Percentiles rank a stretch among this genome's conserved stretches.
phyloP scores from a whole-genome alignment of 768 basidiomycete genomes.

The Macrolepiota albuminosa region DNA sequence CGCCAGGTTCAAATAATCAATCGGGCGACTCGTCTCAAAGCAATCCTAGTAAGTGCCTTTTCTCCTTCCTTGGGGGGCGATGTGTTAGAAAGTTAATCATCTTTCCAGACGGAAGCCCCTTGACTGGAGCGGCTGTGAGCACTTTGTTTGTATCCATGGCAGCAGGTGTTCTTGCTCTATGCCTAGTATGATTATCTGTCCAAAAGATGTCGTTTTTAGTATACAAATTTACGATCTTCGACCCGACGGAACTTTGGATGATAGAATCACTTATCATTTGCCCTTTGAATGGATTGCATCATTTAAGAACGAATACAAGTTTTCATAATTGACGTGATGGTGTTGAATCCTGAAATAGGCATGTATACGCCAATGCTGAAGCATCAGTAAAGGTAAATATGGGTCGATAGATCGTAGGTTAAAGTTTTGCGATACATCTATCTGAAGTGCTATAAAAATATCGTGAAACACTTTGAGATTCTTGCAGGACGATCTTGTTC shows the following conservation, averaged over 20 bases:
- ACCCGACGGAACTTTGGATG: not conserved
- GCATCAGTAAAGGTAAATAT: not conserved
- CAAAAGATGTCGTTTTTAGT: not conserved
- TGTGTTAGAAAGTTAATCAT: not conserved
- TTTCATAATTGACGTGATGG: not conserved
- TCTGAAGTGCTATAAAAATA: not conserved
- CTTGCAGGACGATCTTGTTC: not conserved
- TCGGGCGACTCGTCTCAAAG: not conserved
- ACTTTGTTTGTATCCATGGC: constrained; percentile 1
- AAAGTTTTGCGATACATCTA: not conserved
- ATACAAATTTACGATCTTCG: not conserved
- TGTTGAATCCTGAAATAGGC: too few relatives aligned
- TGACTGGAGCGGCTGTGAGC: not conserved
- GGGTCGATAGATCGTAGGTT: not conserved
- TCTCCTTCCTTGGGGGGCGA: not conserved
- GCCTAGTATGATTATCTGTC: constrained; percentile 1
- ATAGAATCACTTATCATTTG: not conserved
- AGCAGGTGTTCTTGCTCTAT: constrained; percentile 7
- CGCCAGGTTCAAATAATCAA: not conserved
- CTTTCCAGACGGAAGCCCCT: constrained; percentile 2
- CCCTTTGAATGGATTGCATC: not conserved
- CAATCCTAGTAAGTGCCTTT: constrained; percentile 3
- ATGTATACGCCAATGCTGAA: too few relatives aligned
- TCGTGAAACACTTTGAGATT: not conserved
- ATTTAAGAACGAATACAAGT: not conserved